Conservation (phyloP, 192 early-diverging fungal species). For the Coemansia sp. region DNA sequence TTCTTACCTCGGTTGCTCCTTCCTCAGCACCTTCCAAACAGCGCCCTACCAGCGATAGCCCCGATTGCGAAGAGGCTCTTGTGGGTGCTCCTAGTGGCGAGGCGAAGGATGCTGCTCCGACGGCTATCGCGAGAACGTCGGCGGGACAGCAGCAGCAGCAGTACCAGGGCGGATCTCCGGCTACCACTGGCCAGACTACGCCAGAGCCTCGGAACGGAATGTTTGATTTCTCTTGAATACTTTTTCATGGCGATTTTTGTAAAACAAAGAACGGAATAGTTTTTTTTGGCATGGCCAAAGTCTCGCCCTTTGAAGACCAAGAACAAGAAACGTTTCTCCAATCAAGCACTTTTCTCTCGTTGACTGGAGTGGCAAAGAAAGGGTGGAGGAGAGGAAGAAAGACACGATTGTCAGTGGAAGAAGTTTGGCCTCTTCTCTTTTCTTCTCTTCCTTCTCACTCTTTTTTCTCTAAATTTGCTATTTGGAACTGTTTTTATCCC, state of each 20-base stretch:
- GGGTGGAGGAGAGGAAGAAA: neutral
- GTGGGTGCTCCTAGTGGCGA: neutral
- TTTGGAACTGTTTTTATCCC: too few species aligned
- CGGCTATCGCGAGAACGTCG: neutral
- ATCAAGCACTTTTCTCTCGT: neutral
- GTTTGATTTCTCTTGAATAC: constrained; percentile 5
- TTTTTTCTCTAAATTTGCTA: neutral
- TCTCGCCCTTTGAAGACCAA: too few species aligned
- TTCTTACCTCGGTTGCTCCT: constrained; percentile 15
- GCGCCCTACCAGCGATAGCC: neutral
- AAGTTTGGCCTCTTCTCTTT: too few species aligned
- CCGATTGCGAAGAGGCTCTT: neutral
- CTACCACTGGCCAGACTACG: neutral
- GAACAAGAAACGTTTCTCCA: neutral
- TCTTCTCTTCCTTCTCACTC: neutral
- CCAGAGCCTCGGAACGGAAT: constrained; percentile 9
- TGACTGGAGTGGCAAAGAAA: neutral
- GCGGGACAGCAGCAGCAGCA: neutral
- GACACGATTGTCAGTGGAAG: too few species aligned
- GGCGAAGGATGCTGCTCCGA: neutral
- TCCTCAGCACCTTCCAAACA: neutral
- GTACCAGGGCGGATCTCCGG: neutral
- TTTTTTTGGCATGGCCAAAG: neutral
- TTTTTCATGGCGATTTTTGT: neutral
- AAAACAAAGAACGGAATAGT: neutral